phyloP scores from a whole-genome alignment of 192 early-diverging fungal genomes.

The Coemansia sp. region DNA sequence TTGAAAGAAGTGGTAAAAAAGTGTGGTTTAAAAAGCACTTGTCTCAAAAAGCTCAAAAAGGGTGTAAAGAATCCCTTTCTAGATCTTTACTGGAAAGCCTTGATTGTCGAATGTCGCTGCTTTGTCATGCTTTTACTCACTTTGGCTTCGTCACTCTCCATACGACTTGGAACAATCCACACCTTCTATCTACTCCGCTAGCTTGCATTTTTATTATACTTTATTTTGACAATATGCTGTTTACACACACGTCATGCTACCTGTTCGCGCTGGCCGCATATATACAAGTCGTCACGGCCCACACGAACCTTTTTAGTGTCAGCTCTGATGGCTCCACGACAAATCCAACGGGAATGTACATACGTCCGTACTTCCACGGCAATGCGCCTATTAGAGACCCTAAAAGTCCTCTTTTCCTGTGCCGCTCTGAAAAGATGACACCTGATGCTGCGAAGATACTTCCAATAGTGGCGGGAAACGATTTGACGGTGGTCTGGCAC shows the following conservation, averaged over 20 bases:
- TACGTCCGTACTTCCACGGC: not conserved
- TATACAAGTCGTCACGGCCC: not conserved
- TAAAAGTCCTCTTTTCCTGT: not conserved
- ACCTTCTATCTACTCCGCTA: not conserved
- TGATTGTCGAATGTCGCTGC: too few relatives aligned
- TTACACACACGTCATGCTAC: not conserved
- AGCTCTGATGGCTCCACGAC: not conserved
- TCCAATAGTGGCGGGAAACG: not conserved
- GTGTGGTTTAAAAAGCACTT: too few relatives aligned
- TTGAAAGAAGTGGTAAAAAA: too few relatives aligned
- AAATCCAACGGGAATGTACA: not conserved
- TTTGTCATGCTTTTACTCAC: too few relatives aligned
- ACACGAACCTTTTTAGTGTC: not conserved
- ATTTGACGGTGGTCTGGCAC: constrained; percentile 27
- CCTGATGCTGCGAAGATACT: not conserved
- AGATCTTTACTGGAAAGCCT: too few relatives aligned
- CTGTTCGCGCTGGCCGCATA: constrained; percentile 4
- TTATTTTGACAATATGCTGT: not conserved
- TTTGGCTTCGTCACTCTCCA: too few relatives aligned
- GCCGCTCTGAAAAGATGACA: not conserved
- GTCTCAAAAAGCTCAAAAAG: too few relatives aligned
- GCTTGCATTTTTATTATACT: not conserved
- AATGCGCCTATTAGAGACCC: not conserved
- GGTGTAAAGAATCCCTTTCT: too few relatives aligned
- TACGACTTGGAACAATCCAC: too few relatives aligned